Conservation (phyloP, 306 rosid species). For the Castanea sativa region DNA sequence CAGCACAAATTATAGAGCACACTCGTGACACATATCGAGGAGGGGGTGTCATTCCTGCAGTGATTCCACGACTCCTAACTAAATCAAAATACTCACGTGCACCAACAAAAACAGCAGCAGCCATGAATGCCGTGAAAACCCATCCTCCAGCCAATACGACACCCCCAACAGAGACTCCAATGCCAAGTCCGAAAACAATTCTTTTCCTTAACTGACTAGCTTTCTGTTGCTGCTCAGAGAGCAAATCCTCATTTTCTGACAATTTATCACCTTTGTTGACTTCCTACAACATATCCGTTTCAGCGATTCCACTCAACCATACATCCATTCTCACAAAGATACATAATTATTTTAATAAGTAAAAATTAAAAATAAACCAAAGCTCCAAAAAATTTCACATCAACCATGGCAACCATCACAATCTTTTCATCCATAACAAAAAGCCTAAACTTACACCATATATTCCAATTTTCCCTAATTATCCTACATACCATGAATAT, state of each 20-base stretch:
- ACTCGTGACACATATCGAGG: slow-evolving; percentile 85
- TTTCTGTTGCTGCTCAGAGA: slow-evolving; percentile 50
- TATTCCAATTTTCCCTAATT: background rate
- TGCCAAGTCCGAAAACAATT: slow-evolving; percentile 77
- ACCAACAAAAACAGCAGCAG: slow-evolving; percentile 70
- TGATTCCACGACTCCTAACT: slow-evolving; percentile 84
- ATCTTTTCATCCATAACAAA: background rate
- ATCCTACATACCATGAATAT: background rate
- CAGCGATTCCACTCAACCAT: slow-evolving; percentile 16
- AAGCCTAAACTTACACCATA: background rate
- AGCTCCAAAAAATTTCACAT: background rate
- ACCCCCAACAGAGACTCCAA: slow-evolving; percentile 71
- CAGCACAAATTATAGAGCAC: slow-evolving; percentile 84
- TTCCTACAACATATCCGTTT: slow-evolving; percentile 38
- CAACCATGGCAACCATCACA: background rate
- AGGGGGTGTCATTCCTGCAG: slow-evolving; percentile 95
- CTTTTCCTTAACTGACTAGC: slow-evolving; percentile 65
- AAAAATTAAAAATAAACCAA: background rate
- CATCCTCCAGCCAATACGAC: slow-evolving; percentile 92
- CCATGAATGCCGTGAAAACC: slow-evolving; percentile 62
- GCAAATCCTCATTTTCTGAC: slow-evolving; percentile 21
- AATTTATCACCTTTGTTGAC: slow-evolving; percentile 16
- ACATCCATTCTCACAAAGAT: background rate
- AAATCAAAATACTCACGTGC: slow-evolving; percentile 87
- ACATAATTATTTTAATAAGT: background rate